Evolutionary conservation across 306 rosid genomes (phyloP), one percentile per base, ranked within the genome.

Genomic region (Chamaecrista fasciculata): DNA sequence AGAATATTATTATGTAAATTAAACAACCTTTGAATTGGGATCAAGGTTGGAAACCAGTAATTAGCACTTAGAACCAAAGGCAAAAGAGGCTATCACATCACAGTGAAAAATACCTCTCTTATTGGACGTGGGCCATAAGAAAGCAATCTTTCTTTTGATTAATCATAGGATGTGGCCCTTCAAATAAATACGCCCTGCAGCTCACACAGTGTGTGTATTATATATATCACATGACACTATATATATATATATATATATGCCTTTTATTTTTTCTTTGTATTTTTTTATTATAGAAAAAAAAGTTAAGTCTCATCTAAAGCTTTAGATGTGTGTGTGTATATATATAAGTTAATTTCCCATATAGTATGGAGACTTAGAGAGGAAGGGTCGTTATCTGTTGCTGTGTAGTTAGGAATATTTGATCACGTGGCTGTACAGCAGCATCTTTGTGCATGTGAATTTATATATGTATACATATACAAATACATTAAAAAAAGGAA

Each of bases 41-140:
- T 47, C 53, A 69, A 55, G 68, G 74, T 43, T 74, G 78, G 72
- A 66, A 66, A 57, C 73, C 67, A 66, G 78, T 74, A 65, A 16
- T n/a, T n/a, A 4, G 4, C 36, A 29, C 36, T n/a, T n/a, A n/a
- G n/a, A n/a, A n/a, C n/a, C n/a, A n/a, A n/a, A n/a, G n/a, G n/a
- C n/a, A n/a, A n/a, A n/a, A 33, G 36, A 33, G 2, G 36, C 51
- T 23, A 43, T 75, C 69, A 49, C 70, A 60, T 61, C 70, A 49
- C 65, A 68, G 59, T 49, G 64, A 68, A 76, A 76, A 66, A 36
- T 33, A 28, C 34, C 59, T 18, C 60, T 59, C 23, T 34, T 14
- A 60, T 47, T 44, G 39, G 52, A 47, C 34, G 69, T 48, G 76
- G 69, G 76, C 76, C 76, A 72, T 20, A 23, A 5, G 66, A 49